phyloP scores from a whole-genome alignment of 2,329 filamentous ascomycete species.

The Fusarium euwallaceae region DNA sequence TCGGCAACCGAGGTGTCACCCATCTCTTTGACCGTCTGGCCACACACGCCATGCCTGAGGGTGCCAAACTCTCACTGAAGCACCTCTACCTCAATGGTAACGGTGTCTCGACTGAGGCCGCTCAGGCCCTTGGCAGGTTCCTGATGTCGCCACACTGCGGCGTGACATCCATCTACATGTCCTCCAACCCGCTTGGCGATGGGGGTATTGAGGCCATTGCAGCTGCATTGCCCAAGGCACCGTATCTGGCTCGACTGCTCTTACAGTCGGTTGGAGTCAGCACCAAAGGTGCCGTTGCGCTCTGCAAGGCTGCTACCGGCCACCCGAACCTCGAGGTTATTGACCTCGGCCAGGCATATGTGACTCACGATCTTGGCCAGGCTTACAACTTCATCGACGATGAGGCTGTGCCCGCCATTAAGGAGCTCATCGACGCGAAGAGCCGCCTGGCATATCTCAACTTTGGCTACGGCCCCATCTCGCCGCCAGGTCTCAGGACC shows the following conservation, averaged over 20 bases:
- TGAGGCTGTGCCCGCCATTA: slow-evolving; percentile 50
- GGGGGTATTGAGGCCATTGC: slow-evolving; percentile 49
- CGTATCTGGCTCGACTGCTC: slow-evolving; percentile 52
- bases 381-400: slow-evolving; percentile 63
- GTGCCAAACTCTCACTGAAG: slow-evolving; percentile 49
- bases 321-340: slow-evolving; percentile 54
- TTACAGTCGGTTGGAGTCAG: slow-evolving; percentile 60
- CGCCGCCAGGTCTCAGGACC: slow-evolving; percentile 45
- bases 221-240: slow-evolving; percentile 48
- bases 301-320: slow-evolving; percentile 53
- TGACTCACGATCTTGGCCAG: slow-evolving; percentile 59
- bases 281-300: slow-evolving; percentile 53
- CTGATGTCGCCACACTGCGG: slow-evolving; percentile 50
- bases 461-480: slow-evolving; percentile 55
- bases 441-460: slow-evolving; percentile 57
- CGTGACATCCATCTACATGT: slow-evolving; percentile 54
- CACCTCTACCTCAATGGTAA: slow-evolving; percentile 55
- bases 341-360: slow-evolving; percentile 61
- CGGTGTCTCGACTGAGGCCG: slow-evolving; percentile 50
- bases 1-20: slow-evolving; percentile 61
- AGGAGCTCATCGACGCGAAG: slow-evolving; percentile 50
- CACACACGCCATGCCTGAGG: slow-evolving; percentile 45
- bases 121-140: slow-evolving; percentile 51
- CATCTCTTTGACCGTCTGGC: slow-evolving; percentile 57
- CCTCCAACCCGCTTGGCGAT: slow-evolving; percentile 55